These are phyloP conservation scores for Petrea volubilis DNA, from an alignment of 257 asterid species.

Conservation along the genomic window DNA sequence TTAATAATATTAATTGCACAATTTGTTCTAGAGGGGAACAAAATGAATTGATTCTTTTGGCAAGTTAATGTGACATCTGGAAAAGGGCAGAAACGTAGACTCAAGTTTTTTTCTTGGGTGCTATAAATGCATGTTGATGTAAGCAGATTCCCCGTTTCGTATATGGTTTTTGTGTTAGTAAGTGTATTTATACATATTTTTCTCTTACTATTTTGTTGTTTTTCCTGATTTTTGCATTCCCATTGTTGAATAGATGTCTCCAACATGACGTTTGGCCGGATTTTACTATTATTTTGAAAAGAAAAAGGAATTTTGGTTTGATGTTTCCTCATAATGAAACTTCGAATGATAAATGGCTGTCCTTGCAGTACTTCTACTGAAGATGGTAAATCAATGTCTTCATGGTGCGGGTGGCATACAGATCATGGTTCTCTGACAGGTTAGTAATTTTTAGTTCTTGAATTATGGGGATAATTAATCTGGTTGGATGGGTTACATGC, in stretches of 20 bases:
- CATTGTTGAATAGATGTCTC: neutral
- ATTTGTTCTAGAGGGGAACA: no score
- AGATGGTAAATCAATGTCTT: constrained; percentile 58
- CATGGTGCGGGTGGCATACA: constrained; percentile 99
- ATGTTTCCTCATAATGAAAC: neutral
- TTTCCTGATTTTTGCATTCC: neutral
- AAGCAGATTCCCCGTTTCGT: neutral
- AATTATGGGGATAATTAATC: neutral
- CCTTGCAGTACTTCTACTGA: constrained; percentile 40
- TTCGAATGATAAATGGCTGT: constrained; percentile 10
- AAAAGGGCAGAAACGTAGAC: no score
- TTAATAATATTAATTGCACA: no score
- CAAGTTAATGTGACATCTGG: no score
- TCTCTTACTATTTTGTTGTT: neutral
- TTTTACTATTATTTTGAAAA: neutral
- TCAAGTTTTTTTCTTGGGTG: no score
- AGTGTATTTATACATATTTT: neutral
- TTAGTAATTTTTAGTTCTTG: constrained; percentile 29
- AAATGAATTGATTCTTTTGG: no score
- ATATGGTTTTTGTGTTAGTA: neutral
- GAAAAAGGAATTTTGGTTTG: neutral
- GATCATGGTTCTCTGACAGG: constrained; percentile 97
- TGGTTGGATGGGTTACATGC: neutral
- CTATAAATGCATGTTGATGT: no score
- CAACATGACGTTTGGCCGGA: neutral